Base-by-base conservation (phyloP, 176 grass and related monocot genomes). In the Carex pumila region DNA sequence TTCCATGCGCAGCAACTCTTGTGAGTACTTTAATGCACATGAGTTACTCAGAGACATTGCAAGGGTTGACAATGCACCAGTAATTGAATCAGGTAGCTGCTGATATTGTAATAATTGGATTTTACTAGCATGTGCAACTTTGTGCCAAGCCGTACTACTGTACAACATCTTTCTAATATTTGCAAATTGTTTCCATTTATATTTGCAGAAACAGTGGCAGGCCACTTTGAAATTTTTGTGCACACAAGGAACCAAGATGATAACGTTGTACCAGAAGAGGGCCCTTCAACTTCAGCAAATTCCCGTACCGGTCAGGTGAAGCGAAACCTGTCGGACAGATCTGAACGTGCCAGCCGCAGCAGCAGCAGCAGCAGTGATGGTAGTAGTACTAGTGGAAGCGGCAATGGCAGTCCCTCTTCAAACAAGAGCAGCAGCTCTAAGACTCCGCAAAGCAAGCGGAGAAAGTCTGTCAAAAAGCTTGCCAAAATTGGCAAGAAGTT, bases 11-110 rank as follows among this genome's bases (percentile, higher is more conserved):
- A 52, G 53, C 55, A 85, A 82, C 62, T 85, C 60, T 92, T 81
- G 61, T 65, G 90, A 92, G 36, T 88, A 76, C 41, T 90, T 94
- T n/a, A 69, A 94, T 64, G 17, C 45, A 80, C 79, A 85, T 85
- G 81, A 84, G 59, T 81, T 94, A 2, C 58, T 89, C 30, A 77
- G 84, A 54, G 77, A 88, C 56, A 85, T 87, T 81, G 37, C 43
- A 60, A 85, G 80, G 67, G 81, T 80, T 29, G 14, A 1, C 39
- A 80, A 68, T 65, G 79, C 61, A 76, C 15, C 15, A 1, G 81
- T 68, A 14, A 30, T 25, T 55, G 25, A 49, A 77, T 30, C 29
- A 77, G 50, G 47, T 34, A 77, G 56, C 4, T 77, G 73, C 37
- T 78, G 73, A 47, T 32, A 56, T 57, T 57, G 50, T 80, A 61